Percentiles rank a stretch among this genome's conserved stretches.
Conservation (phyloP, 129 eudicot species). For the Centrapalus pauciflorus region DNA sequence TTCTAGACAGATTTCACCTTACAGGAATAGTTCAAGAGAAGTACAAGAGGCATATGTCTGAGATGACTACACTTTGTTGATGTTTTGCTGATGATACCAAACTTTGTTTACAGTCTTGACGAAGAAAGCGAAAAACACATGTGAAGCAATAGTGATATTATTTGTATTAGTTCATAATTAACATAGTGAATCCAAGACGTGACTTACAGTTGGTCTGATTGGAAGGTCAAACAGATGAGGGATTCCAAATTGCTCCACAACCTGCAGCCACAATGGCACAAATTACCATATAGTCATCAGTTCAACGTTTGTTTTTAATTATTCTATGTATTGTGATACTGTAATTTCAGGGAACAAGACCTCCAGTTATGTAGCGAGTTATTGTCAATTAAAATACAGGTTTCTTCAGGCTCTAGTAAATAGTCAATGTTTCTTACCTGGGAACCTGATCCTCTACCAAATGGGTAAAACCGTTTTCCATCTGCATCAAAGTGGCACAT, state of each 20-base stretch:
- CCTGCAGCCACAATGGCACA: slow-evolving; percentile 48
- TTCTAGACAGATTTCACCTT: background rate
- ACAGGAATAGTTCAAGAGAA: background rate
- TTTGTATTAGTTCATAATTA: background rate
- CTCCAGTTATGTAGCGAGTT: background rate
- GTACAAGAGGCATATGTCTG: background rate
- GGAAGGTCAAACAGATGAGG: slow-evolving; percentile 97
- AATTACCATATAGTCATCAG: too few relatives aligned
- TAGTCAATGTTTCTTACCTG: slow-evolving; percentile 52
- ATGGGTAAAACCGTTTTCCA: slow-evolving; percentile 95
- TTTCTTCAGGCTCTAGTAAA: background rate
- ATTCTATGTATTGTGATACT: background rate
- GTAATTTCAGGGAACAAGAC: background rate
- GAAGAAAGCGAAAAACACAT: background rate
- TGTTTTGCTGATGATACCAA: background rate
- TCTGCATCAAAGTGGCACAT: slow-evolving; percentile 99
- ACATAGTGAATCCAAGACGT: background rate
- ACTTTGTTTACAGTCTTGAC: background rate
- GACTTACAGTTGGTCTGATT: slow-evolving; percentile 84
- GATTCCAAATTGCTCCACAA: slow-evolving; percentile 96
- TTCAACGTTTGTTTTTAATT: too few relatives aligned
- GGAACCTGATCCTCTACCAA: slow-evolving; percentile 98
- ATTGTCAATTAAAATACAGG: background rate
- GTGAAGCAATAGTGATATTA: background rate
- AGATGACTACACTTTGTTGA: background rate